These are phyloP conservation scores for Rhododendron kiyosumense DNA, from an alignment of 148 eudicot genomes.

Conservation along the genomic window DNA sequence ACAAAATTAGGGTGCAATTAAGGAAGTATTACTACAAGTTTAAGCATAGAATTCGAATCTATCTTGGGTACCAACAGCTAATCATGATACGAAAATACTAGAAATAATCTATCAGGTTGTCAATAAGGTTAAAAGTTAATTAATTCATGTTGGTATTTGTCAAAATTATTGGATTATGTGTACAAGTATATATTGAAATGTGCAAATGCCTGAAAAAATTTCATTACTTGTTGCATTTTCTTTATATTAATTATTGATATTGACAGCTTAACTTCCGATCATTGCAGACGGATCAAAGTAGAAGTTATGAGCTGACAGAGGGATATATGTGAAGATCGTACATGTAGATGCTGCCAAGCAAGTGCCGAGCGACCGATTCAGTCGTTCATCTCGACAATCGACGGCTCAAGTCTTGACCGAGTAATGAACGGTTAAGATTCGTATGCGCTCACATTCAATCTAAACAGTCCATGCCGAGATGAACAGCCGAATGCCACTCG, in stretches of 20 bases:
- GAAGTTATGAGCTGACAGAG: too few relatives aligned
- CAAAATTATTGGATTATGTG: neutral
- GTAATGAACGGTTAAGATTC: too few relatives aligned
- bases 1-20: neutral
- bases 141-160: neutral
- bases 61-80: neutral
- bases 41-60: neutral
- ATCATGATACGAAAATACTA: neutral
- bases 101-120: neutral
- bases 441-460: too few relatives aligned
- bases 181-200: neutral
- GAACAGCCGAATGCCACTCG: too few relatives aligned
- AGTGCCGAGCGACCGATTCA: too few relatives aligned
- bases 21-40: neutral
- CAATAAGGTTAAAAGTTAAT: neutral
- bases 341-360: too few relatives aligned
- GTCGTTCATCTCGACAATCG: too few relatives aligned
- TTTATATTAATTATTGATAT: neutral
- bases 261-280: neutral
- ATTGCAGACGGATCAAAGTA: neutral
- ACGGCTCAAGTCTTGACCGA: too few relatives aligned
- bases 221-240: neutral
- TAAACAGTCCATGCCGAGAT: too few relatives aligned
- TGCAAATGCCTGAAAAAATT: neutral
- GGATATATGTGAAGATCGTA: too few relatives aligned